A percentile compares a stretch with the other conserved stretches of the same genome.
Conservation (phyloP, 345 rosid genomes). For the Brassica cretica region DNA sequence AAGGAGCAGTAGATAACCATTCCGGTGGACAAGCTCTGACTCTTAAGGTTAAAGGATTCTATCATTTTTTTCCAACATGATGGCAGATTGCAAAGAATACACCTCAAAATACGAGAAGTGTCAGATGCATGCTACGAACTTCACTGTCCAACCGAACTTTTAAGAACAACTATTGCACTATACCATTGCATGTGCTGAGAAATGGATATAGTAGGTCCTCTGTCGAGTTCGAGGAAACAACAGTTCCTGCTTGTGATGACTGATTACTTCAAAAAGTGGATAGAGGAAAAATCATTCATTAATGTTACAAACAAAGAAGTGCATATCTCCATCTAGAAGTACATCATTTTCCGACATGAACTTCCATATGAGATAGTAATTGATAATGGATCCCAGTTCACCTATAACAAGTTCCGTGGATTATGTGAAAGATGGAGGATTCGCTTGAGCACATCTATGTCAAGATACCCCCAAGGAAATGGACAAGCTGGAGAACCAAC, state of each 20-base stretch:
- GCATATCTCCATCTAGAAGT: neutral
- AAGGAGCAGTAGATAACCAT: neutral
- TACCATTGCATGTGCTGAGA: neutral
- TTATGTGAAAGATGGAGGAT: neutral
- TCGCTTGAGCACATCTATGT: neutral
- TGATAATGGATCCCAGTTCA: neutral
- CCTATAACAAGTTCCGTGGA: neutral
- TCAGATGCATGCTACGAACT: neutral
- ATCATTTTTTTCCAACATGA: neutral
- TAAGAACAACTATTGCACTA: neutral
- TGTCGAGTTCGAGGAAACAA: neutral
- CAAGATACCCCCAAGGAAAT: neutral
- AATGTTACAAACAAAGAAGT: neutral
- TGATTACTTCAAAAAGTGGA: neutral
- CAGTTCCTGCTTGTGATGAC: neutral
- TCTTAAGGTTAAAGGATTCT: neutral
- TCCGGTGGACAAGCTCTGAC: neutral
- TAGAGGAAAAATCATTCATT: neutral
- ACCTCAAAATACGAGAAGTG: neutral
- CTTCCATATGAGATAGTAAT: neutral
- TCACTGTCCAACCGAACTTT: neutral
- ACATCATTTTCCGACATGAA: neutral
- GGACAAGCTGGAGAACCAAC: neutral
- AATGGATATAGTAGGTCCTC: neutral
- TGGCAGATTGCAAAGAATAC: neutral